Base-by-base conservation (phyloP, 1,284 basidiomycete genomes). In the Ustilago trichophora region DNA sequence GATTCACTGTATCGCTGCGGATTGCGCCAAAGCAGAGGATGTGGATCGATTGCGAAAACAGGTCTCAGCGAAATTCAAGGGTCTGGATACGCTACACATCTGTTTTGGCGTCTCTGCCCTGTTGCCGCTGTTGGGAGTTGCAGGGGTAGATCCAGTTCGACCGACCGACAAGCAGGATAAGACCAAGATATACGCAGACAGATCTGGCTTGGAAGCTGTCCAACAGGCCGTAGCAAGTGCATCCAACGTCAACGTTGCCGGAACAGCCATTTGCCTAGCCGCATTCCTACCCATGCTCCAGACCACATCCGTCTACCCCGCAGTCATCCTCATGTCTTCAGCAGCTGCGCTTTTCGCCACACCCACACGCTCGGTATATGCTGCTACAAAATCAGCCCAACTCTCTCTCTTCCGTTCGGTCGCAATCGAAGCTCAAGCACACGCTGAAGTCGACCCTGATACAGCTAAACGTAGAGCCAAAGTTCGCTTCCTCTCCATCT, bases 21-120 rank as follows among this genome's bases (percentile, higher is more conserved):
- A 95, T 79, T 89, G 90, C 75, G 85, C 87, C 3, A 83, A 84
- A 42, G 84, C 86, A 0, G 86, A 88, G 4, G 90, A 91, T 73
- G 87, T 95, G 85, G 80, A 90, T 6, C 80, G 80, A 3, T 80
- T 93, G 13, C 83, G 91, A 45, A 84, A 85, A 11, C 76, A 82
- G 1, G 58, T 93, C 27, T 52, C 50, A 21, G 83, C 87, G 52
- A 82, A 84, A 70, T 92, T 91, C 90, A 84, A 83, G 4, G 91
- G 92, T 12, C 71, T 95, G 3, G 93, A 96, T 78, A 96, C 93
- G 0, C 78, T 95, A 4, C 84, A 93, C 38, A 87, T 96, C 49
- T 87, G 88, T 48, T 92, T 93, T 7, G 93, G 93, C 6, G 90
- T 93, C 0, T 92, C 91, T 1, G 89, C 92, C 3, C 85, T 93